These are phyloP conservation scores for Xylariales sp. DNA, from an alignment of 2,329 filamentous ascomycete genomes.

Conservation along the genomic window DNA sequence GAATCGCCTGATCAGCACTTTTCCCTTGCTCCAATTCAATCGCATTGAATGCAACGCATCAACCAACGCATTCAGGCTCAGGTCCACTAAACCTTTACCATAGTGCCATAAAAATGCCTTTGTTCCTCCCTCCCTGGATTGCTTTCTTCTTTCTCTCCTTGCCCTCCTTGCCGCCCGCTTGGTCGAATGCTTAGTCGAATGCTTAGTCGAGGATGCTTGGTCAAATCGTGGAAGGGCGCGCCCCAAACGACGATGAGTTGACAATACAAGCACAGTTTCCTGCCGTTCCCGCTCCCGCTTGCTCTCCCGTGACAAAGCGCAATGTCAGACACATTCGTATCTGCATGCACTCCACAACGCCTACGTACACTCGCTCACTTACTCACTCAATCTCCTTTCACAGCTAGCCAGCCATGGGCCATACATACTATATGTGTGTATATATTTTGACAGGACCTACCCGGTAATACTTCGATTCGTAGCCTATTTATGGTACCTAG, in stretches of 20 bases:
- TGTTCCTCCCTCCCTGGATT: slow-evolving; percentile 7
- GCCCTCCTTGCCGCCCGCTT: no score
- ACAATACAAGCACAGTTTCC: not conserved
- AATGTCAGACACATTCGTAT: slow-evolving; percentile 21
- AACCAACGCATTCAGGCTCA: no score
- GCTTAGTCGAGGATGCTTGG: not conserved
- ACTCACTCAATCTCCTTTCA: not conserved
- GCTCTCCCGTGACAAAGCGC: slow-evolving; percentile 3
- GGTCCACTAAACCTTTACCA: no score
- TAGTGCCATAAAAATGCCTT: not conserved
- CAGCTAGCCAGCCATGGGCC: no score
- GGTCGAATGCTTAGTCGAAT: no score
- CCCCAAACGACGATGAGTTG: slow-evolving; percentile 12
- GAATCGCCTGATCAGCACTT: no score
- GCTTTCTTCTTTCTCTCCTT: not conserved
- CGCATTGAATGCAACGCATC: no score
- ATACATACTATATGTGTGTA: no score
- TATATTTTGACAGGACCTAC: not conserved
- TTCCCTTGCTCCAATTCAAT: no score
- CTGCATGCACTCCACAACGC: slow-evolving; percentile 21
- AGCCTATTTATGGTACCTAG: no score
- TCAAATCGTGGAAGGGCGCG: slow-evolving; percentile 17
- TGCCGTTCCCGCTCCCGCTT: slow-evolving; percentile 5
- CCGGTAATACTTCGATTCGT: not conserved
- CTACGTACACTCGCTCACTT: not conserved